A percentile compares a stretch with the other conserved stretches of the same genome.
Evolutionary conservation across 805 yeast species (phyloP).

Genomic region (Suhomyces xylopsoci): DNA sequence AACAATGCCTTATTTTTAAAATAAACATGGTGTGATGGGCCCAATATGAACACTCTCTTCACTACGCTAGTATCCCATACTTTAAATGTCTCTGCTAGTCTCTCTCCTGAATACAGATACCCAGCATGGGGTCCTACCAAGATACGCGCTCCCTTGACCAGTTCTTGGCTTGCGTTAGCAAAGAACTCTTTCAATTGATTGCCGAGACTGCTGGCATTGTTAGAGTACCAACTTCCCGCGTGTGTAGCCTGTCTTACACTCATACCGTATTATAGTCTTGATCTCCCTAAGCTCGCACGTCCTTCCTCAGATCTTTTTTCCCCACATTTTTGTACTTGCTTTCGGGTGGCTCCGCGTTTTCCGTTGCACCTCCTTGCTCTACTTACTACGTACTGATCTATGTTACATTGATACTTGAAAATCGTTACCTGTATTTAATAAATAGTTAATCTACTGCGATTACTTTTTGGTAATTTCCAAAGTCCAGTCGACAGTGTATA

Average conservation of each 20-base stretch:
- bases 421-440: not conserved
- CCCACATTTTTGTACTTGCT: not conserved
- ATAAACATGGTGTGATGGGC: slow-evolving; percentile 91
- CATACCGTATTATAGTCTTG: slow-evolving; percentile 5
- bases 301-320: not conserved
- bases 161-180: slow-evolving; percentile 43
- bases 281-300: not conserved
- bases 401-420: not conserved
- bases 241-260: slow-evolving; percentile 68
- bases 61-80: slow-evolving; percentile 59
- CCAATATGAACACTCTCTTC: slow-evolving; percentile 72
- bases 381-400: not conserved
- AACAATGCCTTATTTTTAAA: slow-evolving; percentile 59
- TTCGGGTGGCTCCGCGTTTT: not conserved
- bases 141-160: slow-evolving; percentile 36
- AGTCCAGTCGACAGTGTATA: slow-evolving; percentile 30
- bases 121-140: slow-evolving; percentile 77
- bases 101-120: slow-evolving; percentile 72
- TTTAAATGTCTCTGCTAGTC: slow-evolving; percentile 73
- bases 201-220: slow-evolving; percentile 40
- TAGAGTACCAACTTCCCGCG: slow-evolving; percentile 87
- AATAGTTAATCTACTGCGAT: not conserved
- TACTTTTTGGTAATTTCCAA: slow-evolving; percentile 29
- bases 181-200: slow-evolving; percentile 52
- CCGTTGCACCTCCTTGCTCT: not conserved